Evolutionary conservation across 352 stramenopile genomes (phyloP).

Genomic region (Saprolegnia parasitica): DNA sequence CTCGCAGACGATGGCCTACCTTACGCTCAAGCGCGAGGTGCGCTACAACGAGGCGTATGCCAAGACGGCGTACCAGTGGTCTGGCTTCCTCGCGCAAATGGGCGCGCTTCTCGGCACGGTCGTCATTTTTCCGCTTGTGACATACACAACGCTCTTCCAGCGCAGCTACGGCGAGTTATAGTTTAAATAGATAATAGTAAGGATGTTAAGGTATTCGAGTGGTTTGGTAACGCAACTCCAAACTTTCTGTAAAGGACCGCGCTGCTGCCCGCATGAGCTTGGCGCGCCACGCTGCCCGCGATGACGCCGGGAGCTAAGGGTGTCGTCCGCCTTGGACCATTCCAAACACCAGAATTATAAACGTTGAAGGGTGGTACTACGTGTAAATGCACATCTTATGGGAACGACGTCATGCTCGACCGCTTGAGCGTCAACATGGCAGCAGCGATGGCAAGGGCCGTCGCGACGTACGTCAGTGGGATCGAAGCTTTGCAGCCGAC

Average conservation of each 20-base stretch:
- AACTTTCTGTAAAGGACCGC: too few relatives aligned
- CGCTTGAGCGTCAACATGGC: constrained; percentile 33
- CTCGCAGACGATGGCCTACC: constrained; percentile 71
- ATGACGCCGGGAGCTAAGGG: too few relatives aligned
- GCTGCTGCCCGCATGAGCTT: too few relatives aligned
- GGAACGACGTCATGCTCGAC: constrained; percentile 9
- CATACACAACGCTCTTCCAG: constrained; percentile 23
- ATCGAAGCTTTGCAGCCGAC: constrained; percentile 78
- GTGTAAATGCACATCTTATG: neutral
- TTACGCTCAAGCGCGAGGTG: constrained; percentile 57
- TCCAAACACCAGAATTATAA: too few relatives aligned
- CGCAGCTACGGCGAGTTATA: constrained; percentile 1
- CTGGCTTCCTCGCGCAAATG: constrained; percentile 56
- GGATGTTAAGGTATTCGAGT: too few relatives aligned
- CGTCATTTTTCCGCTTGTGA: constrained; percentile 59
- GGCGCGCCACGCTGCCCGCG: too few relatives aligned
- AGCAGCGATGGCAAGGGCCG: constrained; percentile 41
- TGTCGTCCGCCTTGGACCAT: too few relatives aligned
- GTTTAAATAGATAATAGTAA: constrained; percentile 11
- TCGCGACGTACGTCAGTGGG: constrained; percentile 65
- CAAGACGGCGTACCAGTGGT: constrained; percentile 63
- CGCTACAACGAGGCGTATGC: constrained; percentile 37
- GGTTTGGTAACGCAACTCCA: too few relatives aligned
- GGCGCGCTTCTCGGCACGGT: constrained; percentile 54
- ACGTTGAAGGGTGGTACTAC: too few relatives aligned